Percentiles rank a stretch among this genome's conserved stretches.
Conservation (phyloP, 768 basidiomycete species). For the Trametes elegans region DNA sequence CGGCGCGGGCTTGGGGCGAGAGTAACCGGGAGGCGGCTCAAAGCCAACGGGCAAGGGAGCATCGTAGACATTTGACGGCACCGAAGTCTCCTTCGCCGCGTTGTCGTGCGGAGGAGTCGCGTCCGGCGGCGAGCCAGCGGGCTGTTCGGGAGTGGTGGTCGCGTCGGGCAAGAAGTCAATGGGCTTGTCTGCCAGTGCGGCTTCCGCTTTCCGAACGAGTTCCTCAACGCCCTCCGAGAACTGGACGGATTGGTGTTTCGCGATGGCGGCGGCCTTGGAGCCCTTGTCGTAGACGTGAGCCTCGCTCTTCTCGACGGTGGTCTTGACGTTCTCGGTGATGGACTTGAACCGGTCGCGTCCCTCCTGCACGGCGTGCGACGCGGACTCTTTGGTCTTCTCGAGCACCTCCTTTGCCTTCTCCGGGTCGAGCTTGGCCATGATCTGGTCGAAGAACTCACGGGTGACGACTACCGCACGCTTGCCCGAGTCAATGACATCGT, state of each 20-base stretch:
- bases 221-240: conserved; percentile 65
- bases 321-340: conserved; percentile 47
- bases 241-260: conserved; percentile 44
- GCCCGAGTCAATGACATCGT: conserved; percentile 53
- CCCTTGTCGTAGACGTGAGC: conserved; percentile 31
- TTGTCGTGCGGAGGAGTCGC: conserved; percentile 25
- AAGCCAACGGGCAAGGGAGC: conserved; percentile 87
- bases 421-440: conserved; percentile 15
- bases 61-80: conserved; percentile 50
- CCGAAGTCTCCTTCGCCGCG: conserved; percentile 17
- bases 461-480: conserved; percentile 51
- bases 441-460: conserved; percentile 45
- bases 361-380: conserved; percentile 40
- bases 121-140: conserved; percentile 27
- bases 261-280: conserved; percentile 41
- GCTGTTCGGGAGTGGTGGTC: conserved; percentile 26
- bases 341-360: conserved; percentile 46
- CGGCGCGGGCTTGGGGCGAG: conserved; percentile 43
- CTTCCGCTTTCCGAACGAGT: conserved; percentile 71
- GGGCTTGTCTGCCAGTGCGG: conserved; percentile 53
- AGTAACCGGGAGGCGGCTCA: conserved; percentile 90
- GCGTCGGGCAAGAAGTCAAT: conserved; percentile 28
- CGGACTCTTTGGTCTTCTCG: conserved; percentile 34
- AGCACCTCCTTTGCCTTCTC: conserved; percentile 33
- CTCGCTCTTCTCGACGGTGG: conserved; percentile 40